Conservation (phyloP, 139 green algal species). For the Gonium pectorale region DNA sequence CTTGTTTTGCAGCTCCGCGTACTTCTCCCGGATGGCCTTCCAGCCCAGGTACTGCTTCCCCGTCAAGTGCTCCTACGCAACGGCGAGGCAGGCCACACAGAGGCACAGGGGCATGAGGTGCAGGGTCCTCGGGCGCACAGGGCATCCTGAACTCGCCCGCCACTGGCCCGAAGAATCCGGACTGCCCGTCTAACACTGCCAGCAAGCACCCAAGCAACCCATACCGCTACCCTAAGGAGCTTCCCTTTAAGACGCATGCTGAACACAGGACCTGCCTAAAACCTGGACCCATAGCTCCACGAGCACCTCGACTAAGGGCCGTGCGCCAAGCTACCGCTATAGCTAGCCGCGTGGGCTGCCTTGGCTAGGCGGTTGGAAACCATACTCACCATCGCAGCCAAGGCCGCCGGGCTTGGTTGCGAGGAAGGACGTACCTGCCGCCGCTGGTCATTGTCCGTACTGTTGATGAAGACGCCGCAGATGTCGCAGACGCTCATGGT, state of each 20-base stretch:
- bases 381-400: conserved; percentile 41
- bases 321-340: no score
- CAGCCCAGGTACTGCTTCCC: conserved; percentile 93
- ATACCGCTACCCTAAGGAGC: neutral
- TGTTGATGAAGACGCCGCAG: conserved; percentile 91
- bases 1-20: conserved; percentile 34
- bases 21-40: conserved; percentile 85
- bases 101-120: no score
- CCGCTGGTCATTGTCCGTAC: conserved; percentile 84
- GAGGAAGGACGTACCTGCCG: conserved; percentile 54
- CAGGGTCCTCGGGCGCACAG: no score
- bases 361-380: no score
- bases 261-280: no score
- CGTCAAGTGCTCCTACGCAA: conserved; percentile 81
- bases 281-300: no score
- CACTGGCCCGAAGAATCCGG: no score
- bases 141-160: no score
- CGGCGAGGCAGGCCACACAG: no score
- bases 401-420: conserved; percentile 10
- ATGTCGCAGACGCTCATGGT: conserved; percentile 89
- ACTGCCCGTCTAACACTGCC: neutral
- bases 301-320: no score
- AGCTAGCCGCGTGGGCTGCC: no score
- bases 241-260: neutral
- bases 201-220: neutral